Percentiles rank a stretch among this genome's conserved stretches.
Evolutionary conservation across 805 yeast genomes (phyloP).

Genomic region (Suhomyces emberorum): DNA sequence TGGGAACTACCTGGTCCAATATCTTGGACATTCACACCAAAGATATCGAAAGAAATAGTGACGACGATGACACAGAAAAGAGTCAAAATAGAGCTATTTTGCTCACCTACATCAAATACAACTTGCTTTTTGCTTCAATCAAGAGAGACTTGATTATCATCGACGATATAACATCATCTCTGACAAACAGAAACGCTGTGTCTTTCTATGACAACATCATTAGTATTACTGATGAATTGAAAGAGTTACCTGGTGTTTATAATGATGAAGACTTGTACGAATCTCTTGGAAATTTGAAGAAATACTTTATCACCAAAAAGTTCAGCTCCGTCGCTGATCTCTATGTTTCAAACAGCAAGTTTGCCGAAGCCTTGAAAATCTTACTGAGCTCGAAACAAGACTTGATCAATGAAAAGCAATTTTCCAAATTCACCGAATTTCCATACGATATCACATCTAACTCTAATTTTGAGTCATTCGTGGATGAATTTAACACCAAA

Average conservation of each 20-base stretch:
- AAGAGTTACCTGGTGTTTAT: constrained; percentile 89
- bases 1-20: constrained; percentile 66
- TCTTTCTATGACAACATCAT: constrained; percentile 51
- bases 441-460: constrained; percentile 42
- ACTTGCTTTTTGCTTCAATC: constrained; percentile 59
- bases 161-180: constrained; percentile 11
- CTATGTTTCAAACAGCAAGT: constrained; percentile 39
- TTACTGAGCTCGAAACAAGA: constrained; percentile 21
- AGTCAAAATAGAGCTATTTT: constrained; percentile 73
- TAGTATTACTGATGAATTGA: constrained; percentile 53
- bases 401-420: constrained; percentile 12
- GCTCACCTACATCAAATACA: constrained; percentile 71
- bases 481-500: constrained; percentile 13
- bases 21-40: constrained; percentile 57
- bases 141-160: constrained; percentile 57
- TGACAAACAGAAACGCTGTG: constrained; percentile 37
- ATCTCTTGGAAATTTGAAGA: constrained; percentile 49
- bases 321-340: constrained; percentile 43
- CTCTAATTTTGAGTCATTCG: constrained; percentile 25
- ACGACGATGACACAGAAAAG: constrained; percentile 51
- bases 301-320: constrained; percentile 46
- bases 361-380: constrained; percentile 48
- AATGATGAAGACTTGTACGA: constrained; percentile 68
- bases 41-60: constrained; percentile 48
- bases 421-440: constrained; percentile 37